Evolutionary conservation across 1,139 yeast species (phyloP), one percentile per base, ranked within the genome.

Genomic region (Spathaspora jeffriesii): DNA sequence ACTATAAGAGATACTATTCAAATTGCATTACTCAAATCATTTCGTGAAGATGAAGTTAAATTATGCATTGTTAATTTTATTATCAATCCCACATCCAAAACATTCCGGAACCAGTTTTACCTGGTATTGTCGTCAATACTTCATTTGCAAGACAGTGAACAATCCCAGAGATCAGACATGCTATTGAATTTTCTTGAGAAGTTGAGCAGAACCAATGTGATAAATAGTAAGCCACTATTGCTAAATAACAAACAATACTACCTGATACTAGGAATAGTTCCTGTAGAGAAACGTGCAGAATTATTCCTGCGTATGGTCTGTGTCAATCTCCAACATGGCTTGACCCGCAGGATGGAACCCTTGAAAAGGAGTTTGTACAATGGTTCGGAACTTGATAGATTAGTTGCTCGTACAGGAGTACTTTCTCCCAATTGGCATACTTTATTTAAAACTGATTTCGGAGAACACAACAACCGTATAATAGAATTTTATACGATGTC

Each of bases 341-440:
- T 59, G 15, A 42, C 47, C 5, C 40, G 47, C 3, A 48, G 50
- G 1, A 48, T 68, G 25, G 51, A 56, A n/a, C 27, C 44, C 1
- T 48, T 74, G 17, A 70, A 67, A 43, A 52, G 52, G 15, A 55
- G 54, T 2, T 56, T 74, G 15, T 48, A 58, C 30, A 52, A 50
- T 8, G 76, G 78, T 1, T 58, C 68, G 2, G 62, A 64, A 39
- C 48, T 66, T 21, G 74, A 73, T 4, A 60, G 61, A 41, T 69
- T 65, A 47, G 60, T 71, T 3, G 65, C 66, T 4, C 56, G 73
- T 44, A 73, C 79, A 1, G 80, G 80, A 0, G 56, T 62, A 49
- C 44, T 67, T 4, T 55, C 64, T 32, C 68, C 77, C 1, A 64
- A 62, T 47, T 73, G 77, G 76, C 74, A 70, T 47, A 64, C 71